Percentiles rank a stretch among this genome's conserved stretches.
Evolutionary conservation across 805 yeast species (phyloP).

Genomic region (Saturnispora sekii): DNA sequence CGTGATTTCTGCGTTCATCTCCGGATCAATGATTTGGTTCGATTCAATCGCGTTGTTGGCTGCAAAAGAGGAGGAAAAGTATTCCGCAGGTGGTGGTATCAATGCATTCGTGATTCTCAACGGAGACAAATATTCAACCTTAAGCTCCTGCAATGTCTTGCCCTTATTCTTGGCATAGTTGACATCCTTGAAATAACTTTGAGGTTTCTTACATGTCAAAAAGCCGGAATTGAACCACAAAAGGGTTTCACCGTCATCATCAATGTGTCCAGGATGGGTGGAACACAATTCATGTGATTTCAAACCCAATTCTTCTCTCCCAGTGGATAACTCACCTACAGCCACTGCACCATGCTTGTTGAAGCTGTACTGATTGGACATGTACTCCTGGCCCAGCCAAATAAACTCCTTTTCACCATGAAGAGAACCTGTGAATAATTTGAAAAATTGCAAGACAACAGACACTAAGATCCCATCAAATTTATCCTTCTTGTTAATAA

Average conservation of each 20-base stretch:
- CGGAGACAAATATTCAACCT: slow-evolving; percentile 30
- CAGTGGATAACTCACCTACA: slow-evolving; percentile 33
- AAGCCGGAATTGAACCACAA: slow-evolving; percentile 69
- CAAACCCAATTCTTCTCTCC: slow-evolving; percentile 7
- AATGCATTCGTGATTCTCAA: slow-evolving; percentile 36
- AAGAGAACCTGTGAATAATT: slow-evolving; percentile 37
- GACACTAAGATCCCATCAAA: slow-evolving; percentile 39
- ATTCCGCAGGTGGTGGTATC: slow-evolving; percentile 43
- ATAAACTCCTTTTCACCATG: slow-evolving; percentile 78
- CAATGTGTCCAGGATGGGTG: slow-evolving; percentile 54
- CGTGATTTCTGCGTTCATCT: slow-evolving; percentile 6
- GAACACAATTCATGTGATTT: slow-evolving; percentile 40
- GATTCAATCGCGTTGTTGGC: slow-evolving; percentile 1
- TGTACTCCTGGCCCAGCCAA: slow-evolving; percentile 57
- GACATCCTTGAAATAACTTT: slow-evolving; percentile 31
- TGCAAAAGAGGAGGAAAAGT: slow-evolving; percentile 13
- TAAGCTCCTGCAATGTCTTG: slow-evolving; percentile 23
- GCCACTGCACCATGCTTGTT: slow-evolving; percentile 48
- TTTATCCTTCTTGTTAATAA: slow-evolving; percentile 39
- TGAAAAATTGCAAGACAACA: slow-evolving; percentile 33
- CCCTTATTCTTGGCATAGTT: slow-evolving; percentile 23
- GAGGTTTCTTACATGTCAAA: slow-evolving; percentile 43
- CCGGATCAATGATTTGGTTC: slow-evolving; percentile 8
- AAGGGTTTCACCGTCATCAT: slow-evolving; percentile 40
- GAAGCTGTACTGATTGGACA: slow-evolving; percentile 45